Evolutionary conservation across 768 basidiomycete species (phyloP), one percentile per base, ranked within the genome.

Genomic region (Mycena haematopus): DNA sequence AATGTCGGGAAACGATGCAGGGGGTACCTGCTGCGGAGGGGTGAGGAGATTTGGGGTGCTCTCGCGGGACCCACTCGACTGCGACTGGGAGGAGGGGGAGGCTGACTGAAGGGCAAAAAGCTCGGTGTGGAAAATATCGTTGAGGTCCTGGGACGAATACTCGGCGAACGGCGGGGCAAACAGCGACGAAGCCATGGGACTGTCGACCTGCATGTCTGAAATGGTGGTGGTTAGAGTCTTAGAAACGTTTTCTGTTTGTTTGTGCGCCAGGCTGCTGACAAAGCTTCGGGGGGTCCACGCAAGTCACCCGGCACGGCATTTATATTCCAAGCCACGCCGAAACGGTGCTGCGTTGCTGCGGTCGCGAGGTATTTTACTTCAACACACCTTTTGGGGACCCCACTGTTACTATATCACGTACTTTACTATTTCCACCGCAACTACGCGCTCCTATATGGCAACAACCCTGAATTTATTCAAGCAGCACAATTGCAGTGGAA

Each of bases 81-180:
- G 75, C 0, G 81, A 79, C 17, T 77, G 76, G 1, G 79, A 70
- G 42, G 73, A 68, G 22, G 68, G 61, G 15, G 50, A 31, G 31
- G 63, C 31, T 10, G 59, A 51, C 42, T 59, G 65, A 65, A 72
- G 72, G 29, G 71, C 72, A 58, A 85, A 81, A 58, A 86, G 79
- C 63, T 91, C 89, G 52, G 87, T 79, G 72, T 90, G 84, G 76
- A 91, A 84, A 67, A 88, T 83, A 69, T 90, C 87, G 71, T 80
- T 83, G 68, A 89, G 76, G 67, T 84, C 79, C 40, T 78, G 70
- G 58, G 65, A 45, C 58, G 31, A 21, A n/a, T 69, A 64, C 60
- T 66, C 56, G 38, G 65, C 58, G 52, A 68, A 62, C 1, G 69
- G 52, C 2, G 70, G 54, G 31, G 70, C 67, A 54, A 72, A 72